Evolutionary conservation across 257 asterid species (phyloP), one percentile per base, ranked within the genome.

Genomic region (Penstemon newberryi): DNA sequence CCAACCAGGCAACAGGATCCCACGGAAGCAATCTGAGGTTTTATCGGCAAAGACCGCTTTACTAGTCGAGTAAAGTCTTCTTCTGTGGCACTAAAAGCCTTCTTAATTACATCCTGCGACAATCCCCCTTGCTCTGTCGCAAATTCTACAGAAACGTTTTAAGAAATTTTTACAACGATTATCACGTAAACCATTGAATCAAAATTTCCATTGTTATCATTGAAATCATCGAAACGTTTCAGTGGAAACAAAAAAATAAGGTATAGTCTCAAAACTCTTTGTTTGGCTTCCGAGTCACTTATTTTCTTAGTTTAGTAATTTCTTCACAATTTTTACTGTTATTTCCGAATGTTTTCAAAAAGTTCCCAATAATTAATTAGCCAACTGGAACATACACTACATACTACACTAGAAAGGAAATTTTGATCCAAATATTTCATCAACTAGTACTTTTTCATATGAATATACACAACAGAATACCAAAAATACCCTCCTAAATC

Each of bases 1-100:
- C 99, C 99, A 10, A 94, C 83, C 41, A 94, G 83, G 72, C 97
- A 89, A 69, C 99, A 94, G 0, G 97, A 88, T 56, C 99, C 99
- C 55, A 83, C 96, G 0, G 97, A 85, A 73, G 92, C 95, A 76
- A 94, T 89, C 78, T 89, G 86, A 1, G 97, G 96, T 57, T 73
- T 86, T 53, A 73, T 15, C 1, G 86, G 82, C 74, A 91, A 70
- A 8, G 97, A 82, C 70, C 67, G 76, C 90, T 86, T 84, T 65
- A 86, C 99, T 50, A 94, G 77, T 44, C 79, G 87, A 45, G 92
- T 84, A 73, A 90, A 94, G 60, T 91, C 99, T 83, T 94, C 96
- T 77, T 94, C 97, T 0, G 96, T 89, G 0, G 96, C 97, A 59
- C 68, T 82, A 60, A 94, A 91, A 8, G 97, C 99, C 75, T 77